Evolutionary conservation across 208 protist genomes (phyloP).

Genomic region (Phytomonas francai): DNA sequence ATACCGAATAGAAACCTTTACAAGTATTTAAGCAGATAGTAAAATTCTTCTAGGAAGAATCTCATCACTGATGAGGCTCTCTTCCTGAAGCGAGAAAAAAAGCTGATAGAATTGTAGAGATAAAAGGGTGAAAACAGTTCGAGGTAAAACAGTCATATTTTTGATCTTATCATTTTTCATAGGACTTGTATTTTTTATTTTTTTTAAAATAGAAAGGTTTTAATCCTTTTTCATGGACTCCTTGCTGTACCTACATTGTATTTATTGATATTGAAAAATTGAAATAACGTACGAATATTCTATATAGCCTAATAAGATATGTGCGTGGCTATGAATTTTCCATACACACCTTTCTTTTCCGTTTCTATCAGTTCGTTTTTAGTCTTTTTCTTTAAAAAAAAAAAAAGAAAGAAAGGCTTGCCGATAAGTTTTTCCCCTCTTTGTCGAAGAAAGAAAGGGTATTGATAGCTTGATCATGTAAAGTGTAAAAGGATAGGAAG

Average conservation of each 20-base stretch:
- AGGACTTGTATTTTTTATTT: slow-evolving; percentile 5
- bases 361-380: background rate
- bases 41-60: background rate
- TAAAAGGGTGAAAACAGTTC: background rate
- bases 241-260: slow-evolving; percentile 4
- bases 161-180: slow-evolving; percentile 6
- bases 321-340: background rate
- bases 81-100: slow-evolving; percentile 3
- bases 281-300: background rate
- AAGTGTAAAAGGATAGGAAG: background rate
- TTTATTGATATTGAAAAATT: slow-evolving; percentile 1
- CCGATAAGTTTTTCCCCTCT: background rate
- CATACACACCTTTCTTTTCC: background rate
- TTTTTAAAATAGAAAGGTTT: background rate
- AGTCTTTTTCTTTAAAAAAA: too few species aligned
- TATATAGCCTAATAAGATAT: background rate
- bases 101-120: background rate
- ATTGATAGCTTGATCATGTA: background rate
- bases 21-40: background rate
- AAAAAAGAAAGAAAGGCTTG: background rate
- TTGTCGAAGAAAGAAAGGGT: background rate
- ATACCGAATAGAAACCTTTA: background rate
- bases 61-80: slow-evolving; percentile 4
- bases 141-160: slow-evolving; percentile 4
- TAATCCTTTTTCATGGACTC: slow-evolving; percentile 2